Conservation (phyloP, 371 early-diverging fungal genomes). For the Mucor racemosus region DNA sequence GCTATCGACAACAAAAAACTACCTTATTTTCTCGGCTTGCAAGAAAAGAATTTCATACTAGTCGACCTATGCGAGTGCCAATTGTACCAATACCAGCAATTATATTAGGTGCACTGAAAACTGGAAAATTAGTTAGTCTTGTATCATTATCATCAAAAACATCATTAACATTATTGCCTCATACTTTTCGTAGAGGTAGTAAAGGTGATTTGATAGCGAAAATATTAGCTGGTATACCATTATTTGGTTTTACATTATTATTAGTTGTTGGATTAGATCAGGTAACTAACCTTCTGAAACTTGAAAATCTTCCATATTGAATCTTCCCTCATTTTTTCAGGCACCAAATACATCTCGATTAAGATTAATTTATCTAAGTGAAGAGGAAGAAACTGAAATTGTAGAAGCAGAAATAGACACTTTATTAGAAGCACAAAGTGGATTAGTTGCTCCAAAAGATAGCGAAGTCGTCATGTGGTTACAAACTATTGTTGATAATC, state of each 20-base stretch:
- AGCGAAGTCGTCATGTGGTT: constrained; percentile 42
- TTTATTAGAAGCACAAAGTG: constrained; percentile 35
- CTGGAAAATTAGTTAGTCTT: constrained; percentile 51
- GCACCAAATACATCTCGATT: constrained; percentile 66
- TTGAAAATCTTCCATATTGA: neutral
- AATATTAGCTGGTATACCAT: constrained; percentile 45
- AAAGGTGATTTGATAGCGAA: constrained; percentile 32
- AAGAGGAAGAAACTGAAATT: constrained; percentile 56
- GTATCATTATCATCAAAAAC: constrained; percentile 54
- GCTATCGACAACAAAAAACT: constrained; percentile 7
- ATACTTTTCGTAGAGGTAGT: constrained; percentile 39
- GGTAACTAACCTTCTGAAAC: constrained; percentile 17
- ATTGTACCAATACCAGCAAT: constrained; percentile 49
- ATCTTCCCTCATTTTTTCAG: constrained; percentile 3
- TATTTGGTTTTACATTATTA: constrained; percentile 44
- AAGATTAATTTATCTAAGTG: constrained; percentile 57
- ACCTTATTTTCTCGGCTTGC: neutral
- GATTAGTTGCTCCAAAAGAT: constrained; percentile 40
- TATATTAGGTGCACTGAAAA: constrained; percentile 39
- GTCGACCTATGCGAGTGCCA: constrained; percentile 32
- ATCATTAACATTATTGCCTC: constrained; percentile 54
- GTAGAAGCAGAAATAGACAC: constrained; percentile 38
- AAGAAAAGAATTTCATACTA: constrained; percentile 38
- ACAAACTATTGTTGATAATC: constrained; percentile 46
- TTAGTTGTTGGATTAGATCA: constrained; percentile 49